Conservation (phyloP, 805 yeast species). For the Cephaloascus fragrans region DNA sequence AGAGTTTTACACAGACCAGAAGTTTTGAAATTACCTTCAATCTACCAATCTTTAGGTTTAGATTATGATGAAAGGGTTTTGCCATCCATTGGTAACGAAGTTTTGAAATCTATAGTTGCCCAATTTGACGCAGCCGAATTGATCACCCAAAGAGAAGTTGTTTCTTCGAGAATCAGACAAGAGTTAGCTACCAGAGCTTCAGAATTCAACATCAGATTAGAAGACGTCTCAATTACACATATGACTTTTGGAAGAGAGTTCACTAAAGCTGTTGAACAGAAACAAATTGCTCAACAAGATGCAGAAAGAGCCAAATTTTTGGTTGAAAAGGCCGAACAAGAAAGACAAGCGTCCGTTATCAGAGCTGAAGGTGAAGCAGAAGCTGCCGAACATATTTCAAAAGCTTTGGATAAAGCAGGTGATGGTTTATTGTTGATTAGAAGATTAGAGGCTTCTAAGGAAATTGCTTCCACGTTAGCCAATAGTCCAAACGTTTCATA, state of each 20-base stretch:
- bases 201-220: slow-evolving; percentile 85
- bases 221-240: slow-evolving; percentile 96
- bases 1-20: slow-evolving; percentile 94
- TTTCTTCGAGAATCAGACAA: slow-evolving; percentile 77
- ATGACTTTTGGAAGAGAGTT: slow-evolving; percentile 95
- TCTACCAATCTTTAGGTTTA: slow-evolving; percentile 83
- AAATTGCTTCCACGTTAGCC: slow-evolving; percentile 84
- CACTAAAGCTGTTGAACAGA: slow-evolving; percentile 97
- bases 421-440: slow-evolving; percentile 90
- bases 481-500: slow-evolving; percentile 79
- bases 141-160: slow-evolving; percentile 94
- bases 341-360: slow-evolving; percentile 86
- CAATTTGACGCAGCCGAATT: slow-evolving; percentile 95
- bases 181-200: slow-evolving; percentile 76
- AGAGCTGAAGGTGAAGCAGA: slow-evolving; percentile 99
- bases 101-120: slow-evolving; percentile 81
- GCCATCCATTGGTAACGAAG: slow-evolving; percentile 90
- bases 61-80: slow-evolving; percentile 93
- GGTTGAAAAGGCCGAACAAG: slow-evolving; percentile 96
- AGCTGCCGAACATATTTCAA: slow-evolving; percentile 90
- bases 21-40: slow-evolving; percentile 67
- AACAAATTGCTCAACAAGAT: slow-evolving; percentile 98
- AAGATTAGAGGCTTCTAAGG: slow-evolving; percentile 94
- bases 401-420: slow-evolving; percentile 88
- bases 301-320: slow-evolving; percentile 93